Base-by-base conservation (phyloP, 257 asterid genomes). In the Rauvolfia tetraphylla region DNA sequence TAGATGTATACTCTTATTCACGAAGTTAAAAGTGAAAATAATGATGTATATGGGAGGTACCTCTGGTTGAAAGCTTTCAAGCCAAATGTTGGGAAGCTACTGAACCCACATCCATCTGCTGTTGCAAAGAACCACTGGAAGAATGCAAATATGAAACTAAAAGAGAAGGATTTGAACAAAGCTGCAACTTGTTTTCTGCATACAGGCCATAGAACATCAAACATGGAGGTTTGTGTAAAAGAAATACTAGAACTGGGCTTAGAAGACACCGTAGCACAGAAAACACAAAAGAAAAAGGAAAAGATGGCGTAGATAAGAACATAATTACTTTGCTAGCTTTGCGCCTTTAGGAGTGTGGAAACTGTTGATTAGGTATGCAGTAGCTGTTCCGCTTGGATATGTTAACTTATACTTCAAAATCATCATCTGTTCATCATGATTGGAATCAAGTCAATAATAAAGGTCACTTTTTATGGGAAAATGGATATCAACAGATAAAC, bases 361-460 rank as follows among this genome's bases (percentile, higher is more conserved):
- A 77, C 97, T 86, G 83, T 93, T 91, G 86, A 93, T 93, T 34
- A 93, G 91, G 72, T 78, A 88, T 3, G 96, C 96, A 8, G 97
- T 91, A 20, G 97, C 98, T 23, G 98, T 93, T 71, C 97, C 98
- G 79, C 96, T 93, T 3, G 98, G 98, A 82, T 90, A 91, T 3
- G 95, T 85, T 81, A 93, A 71, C 79, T 90, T 93, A 84, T 90
- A 93, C 81, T 84, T 87, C 81, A 91, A 77, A 48, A 92, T 87
- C 98, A 92, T 92, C 85, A 90, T 80, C 97, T 91, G 72, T 10
- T 18, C 33, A 72, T 14, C 69, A 63, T 17, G n/a, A 63, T 33
- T 31, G 56, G 33, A 25, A 41, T 41, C n/a, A 46, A 1, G 10
- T 46, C 51, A 46, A 46, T n/a, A n/a, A n/a, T n/a, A n/a, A n/a